Base-by-base conservation (phyloP, 768 basidiomycete genomes). In the Suillus bovinus region DNA sequence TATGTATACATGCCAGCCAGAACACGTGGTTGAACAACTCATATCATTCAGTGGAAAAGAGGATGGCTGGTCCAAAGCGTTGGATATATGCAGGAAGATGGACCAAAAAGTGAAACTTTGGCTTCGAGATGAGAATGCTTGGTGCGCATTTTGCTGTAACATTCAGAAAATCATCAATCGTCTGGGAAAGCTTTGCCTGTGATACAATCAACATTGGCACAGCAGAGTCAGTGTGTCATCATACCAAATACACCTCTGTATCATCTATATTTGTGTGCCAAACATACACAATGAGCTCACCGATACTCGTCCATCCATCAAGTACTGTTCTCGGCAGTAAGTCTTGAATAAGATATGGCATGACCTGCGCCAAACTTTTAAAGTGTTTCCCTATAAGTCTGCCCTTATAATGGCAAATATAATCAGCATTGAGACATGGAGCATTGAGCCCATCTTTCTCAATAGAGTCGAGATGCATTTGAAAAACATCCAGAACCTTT, bases 221-320 rank as follows among this genome's bases (percentile, higher is more conserved):
- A 4, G 17, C 27, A 46, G 20, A 27, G 7, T 46, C 42, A 44
- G 42, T 0, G 4, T 3, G 10, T 9, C 0, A 44, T 44, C n/a
- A n/a, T 44, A 44, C 72, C 7, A 77, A n/a, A 62, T 81, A 83
- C 17, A 67, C 46, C 7, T 77, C 69, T n/a, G 70, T 67, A 53
- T 82, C 66, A 0, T 63, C 50, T 20, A 83, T 82, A 62, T 75
- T 72, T 0, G 74, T 72, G 11, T 79, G 65, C 82, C 82, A 84
- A 0, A 83, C 66, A 0, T 81, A 68, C 0, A 79, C 75, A 0
- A 71, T 52, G 0, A 82, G 71, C 13, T 73, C 69, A 0, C 78
- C 78, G 31, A 31, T 31, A 31, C 31, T 31, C 31, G 3, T 31
- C 31, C 31, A 31, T 4, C 31, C 31, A 31, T 31, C 31, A 31